Conservation (phyloP, 352 stramenopile species). For the Stramenopiles sp. region DNA sequence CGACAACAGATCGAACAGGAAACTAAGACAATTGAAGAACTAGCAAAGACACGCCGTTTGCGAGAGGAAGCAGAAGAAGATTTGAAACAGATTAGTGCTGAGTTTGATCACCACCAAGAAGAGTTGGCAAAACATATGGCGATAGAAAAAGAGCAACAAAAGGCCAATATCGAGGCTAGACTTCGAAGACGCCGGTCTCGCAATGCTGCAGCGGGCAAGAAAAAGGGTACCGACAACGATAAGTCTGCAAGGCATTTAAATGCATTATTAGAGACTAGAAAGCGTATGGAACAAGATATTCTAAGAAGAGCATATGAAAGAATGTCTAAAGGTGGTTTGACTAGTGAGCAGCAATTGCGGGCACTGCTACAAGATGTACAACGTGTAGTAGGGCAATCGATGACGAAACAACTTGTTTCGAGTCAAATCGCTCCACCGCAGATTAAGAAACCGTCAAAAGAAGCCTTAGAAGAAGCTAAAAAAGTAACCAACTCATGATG, state of each 20-base stretch:
- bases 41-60: neutral
- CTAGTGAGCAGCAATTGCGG: neutral
- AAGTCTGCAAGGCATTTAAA: neutral
- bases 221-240: neutral
- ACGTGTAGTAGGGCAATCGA: neutral
- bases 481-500: no score
- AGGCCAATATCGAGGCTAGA: neutral
- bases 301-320: neutral
- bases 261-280: neutral
- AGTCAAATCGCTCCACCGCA: no score
- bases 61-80: neutral
- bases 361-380: neutral
- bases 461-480: no score
- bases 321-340: neutral
- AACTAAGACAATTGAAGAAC: neutral
- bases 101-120: neutral
- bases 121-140: neutral
- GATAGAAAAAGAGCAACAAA: neutral
- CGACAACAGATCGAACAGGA: neutral
- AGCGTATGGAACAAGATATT: neutral
- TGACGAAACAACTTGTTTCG: no score
- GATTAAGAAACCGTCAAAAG: no score
- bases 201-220: neutral
- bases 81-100: neutral
- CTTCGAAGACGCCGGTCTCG: neutral